Conservation (phyloP, 169 alveolate species). For the Eimeria falciformis region DNA sequence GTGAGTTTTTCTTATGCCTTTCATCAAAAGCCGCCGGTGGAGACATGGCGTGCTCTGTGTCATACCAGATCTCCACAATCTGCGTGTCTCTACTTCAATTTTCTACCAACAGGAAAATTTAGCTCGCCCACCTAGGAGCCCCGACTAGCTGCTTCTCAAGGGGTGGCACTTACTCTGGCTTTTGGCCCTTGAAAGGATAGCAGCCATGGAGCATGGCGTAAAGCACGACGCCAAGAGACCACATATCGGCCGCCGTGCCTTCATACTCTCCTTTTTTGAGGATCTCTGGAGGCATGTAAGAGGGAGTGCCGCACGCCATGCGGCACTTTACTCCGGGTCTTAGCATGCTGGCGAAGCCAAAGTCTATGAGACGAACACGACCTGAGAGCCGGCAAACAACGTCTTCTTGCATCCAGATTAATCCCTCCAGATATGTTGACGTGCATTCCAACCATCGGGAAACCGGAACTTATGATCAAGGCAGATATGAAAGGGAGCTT, state of each 20-base stretch:
- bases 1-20: no score
- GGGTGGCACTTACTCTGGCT: slow-evolving; percentile 42
- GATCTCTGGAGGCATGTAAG: slow-evolving; percentile 89
- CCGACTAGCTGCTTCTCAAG: background rate
- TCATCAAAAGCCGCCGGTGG: no score
- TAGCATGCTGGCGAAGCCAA: slow-evolving; percentile 74
- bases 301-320: slow-evolving; percentile 87
- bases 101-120: background rate
- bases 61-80: no score
- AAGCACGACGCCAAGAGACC: slow-evolving; percentile 84
- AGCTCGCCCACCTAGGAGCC: background rate
- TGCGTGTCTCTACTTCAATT: no score
- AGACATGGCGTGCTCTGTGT: no score
- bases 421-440: no score
- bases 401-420: no score
- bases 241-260: slow-evolving; percentile 83
- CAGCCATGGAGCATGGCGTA: slow-evolving; percentile 83
- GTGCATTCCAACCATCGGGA: no score
- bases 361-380: slow-evolving; percentile 76
- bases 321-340: slow-evolving; percentile 58
- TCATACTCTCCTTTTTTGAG: slow-evolving; percentile 82
- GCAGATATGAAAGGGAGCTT: background rate
- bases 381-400: slow-evolving; percentile 14
- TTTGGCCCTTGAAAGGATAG: slow-evolving; percentile 82
- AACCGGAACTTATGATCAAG: background rate